phyloP scores from a whole-genome alignment of 2,329 filamentous ascomycete species.

The Exophiala calicioides region DNA sequence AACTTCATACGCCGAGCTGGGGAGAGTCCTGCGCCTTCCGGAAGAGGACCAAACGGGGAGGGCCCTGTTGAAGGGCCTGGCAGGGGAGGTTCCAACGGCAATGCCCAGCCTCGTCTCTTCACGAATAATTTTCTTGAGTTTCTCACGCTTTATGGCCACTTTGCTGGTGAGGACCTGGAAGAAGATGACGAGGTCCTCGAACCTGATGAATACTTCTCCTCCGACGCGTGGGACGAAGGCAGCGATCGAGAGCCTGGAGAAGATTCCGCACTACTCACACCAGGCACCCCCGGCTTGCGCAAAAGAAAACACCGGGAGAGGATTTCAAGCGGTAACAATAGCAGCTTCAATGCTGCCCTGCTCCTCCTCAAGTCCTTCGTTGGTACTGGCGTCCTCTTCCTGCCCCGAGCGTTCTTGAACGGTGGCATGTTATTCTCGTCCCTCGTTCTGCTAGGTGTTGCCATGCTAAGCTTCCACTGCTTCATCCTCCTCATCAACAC shows the following conservation, averaged over 20 bases:
- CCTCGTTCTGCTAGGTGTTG: conserved; percentile 80
- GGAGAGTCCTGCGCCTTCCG: conserved; percentile 60
- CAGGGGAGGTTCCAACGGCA: conserved; percentile 38
- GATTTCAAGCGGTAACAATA: conserved; percentile 72
- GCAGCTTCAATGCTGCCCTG: conserved; percentile 74
- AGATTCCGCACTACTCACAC: conserved; percentile 75
- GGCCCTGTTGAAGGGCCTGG: conserved; percentile 36
- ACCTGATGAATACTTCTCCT: conserved; percentile 89
- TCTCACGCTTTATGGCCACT: conserved; percentile 91
- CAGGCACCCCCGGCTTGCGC: conserved; percentile 66
- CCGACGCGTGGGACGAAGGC: conserved; percentile 65
- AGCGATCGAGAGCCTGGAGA: conserved; percentile 78
- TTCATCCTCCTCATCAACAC: conserved; percentile 92
- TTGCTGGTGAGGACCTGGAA: conserved; percentile 93
- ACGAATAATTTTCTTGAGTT: conserved; percentile 97
- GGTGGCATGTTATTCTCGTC: conserved; percentile 98
- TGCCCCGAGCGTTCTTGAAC: conserved; percentile 90
- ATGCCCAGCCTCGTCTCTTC: conserved; percentile 63
- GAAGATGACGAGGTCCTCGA: conserved; percentile 89
- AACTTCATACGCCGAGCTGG: conserved; percentile 80
- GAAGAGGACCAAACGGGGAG: conserved; percentile 38
- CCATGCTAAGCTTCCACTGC: conserved; percentile 89
- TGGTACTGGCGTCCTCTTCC: conserved; percentile 89
- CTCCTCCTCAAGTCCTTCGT: conserved; percentile 96
- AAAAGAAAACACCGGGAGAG: conserved; percentile 76